Conservation (phyloP, 352 stramenopile species). For the Discostella stelligera region DNA sequence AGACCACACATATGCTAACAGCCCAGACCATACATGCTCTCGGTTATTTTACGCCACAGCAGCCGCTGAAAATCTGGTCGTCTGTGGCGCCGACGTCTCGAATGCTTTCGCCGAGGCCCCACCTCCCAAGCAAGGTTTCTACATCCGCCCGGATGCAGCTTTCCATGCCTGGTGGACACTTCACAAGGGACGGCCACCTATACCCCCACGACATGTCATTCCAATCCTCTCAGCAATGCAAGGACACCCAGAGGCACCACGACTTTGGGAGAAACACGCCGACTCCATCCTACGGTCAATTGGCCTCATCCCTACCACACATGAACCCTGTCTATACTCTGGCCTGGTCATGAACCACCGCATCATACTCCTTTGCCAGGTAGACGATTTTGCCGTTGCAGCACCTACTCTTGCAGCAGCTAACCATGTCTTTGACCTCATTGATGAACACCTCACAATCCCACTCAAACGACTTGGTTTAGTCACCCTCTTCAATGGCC, state of each 20-base stretch:
- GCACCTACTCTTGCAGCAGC: conserved; percentile 8
- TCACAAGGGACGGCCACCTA: background rate
- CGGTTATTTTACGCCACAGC: background rate
- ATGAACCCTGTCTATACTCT: conserved; percentile 27
- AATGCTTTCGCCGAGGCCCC: too few relatives aligned
- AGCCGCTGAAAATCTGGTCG: background rate
- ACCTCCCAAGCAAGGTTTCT: too few relatives aligned
- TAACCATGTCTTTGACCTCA: conserved; percentile 24
- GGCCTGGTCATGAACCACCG: conserved; percentile 3
- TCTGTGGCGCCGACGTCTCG: too few relatives aligned
- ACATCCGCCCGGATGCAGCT: too few relatives aligned
- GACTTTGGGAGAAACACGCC: conserved; percentile 38
- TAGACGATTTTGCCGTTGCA: conserved; percentile 16
- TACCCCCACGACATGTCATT: background rate
- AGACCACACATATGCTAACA: too few relatives aligned
- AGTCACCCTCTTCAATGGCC: conserved; percentile 36
- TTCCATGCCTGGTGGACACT: too few relatives aligned
- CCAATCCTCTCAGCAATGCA: conserved; percentile 18
- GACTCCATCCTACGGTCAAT: background rate
- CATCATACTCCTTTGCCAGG: conserved; percentile 32
- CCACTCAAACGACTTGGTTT: conserved; percentile 31
- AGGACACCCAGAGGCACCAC: conserved; percentile 44
- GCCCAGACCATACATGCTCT: background rate
- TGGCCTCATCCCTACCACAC: background rate
- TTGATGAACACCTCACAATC: conserved; percentile 30